Evolutionary conservation across 192 early-diverging fungal species (phyloP).

Genomic region (Kappamyces sp.): DNA sequence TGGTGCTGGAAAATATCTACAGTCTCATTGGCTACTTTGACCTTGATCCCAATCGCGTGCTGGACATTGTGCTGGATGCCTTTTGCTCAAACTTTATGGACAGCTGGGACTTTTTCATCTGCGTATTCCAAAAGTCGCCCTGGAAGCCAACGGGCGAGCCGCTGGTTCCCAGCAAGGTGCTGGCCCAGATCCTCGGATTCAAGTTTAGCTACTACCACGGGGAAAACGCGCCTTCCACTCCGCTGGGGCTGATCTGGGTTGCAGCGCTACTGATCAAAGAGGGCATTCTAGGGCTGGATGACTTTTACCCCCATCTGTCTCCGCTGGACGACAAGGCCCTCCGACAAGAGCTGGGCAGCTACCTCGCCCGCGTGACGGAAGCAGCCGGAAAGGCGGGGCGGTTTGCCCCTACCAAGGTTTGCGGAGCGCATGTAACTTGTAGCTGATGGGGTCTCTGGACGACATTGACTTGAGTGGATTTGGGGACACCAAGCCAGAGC

Average conservation of each 20-base stretch:
- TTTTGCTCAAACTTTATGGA: constrained; percentile 64
- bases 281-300: constrained; percentile 43
- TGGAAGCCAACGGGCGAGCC: constrained; percentile 28
- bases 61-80: constrained; percentile 69
- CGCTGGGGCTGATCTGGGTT: constrained; percentile 43
- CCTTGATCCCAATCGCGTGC: constrained; percentile 77
- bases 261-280: constrained; percentile 54
- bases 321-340: constrained; percentile 40
- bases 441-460: no score
- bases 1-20: constrained; percentile 40
- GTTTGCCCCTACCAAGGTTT: constrained; percentile 1
- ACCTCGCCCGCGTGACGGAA: constrained; percentile 35
- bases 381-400: constrained; percentile 19
- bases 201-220: constrained; percentile 57
- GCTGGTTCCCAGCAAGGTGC: constrained; percentile 3
- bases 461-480: no score
- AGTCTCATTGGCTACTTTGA: constrained; percentile 67
- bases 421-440: no score
- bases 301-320: constrained; percentile 60
- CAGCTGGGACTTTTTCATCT: constrained; percentile 59
- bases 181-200: constrained; percentile 71
- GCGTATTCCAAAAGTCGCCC: constrained; percentile 42
- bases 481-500: no score
- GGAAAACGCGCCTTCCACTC: constrained; percentile 21
- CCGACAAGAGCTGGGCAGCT: constrained; percentile 24